Evolutionary conservation across 2,329 filamentous ascomycete genomes (phyloP).

Genomic region (Fusarium pilosicola): DNA sequence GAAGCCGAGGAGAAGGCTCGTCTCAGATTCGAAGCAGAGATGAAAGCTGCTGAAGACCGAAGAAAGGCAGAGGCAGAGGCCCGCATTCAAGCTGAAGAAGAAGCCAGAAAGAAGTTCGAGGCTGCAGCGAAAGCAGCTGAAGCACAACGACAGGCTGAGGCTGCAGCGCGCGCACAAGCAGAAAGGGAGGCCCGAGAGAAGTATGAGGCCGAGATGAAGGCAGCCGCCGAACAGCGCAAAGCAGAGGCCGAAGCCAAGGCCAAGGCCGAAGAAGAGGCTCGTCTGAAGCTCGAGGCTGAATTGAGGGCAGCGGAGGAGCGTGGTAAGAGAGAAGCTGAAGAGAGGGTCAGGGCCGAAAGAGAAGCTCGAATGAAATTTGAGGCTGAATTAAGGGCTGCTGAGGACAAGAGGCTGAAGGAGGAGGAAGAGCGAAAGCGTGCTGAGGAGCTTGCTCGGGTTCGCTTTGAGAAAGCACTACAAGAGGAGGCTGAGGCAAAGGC

Average conservation of each 20-base stretch:
- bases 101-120: constrained; percentile 58
- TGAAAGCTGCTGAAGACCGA: constrained; percentile 55
- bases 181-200: constrained; percentile 57
- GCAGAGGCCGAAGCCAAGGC: constrained; percentile 59
- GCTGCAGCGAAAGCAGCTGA: constrained; percentile 54
- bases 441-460: constrained; percentile 58
- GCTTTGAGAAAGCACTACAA: constrained; percentile 55
- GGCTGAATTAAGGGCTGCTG: constrained; percentile 55
- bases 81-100: constrained; percentile 56
- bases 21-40: constrained; percentile 58
- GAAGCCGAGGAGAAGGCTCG: constrained; percentile 58
- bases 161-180: constrained; percentile 30
- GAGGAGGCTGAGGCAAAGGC: constrained; percentile 55
- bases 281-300: constrained; percentile 59
- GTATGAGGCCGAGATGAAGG: constrained; percentile 57
- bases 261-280: constrained; percentile 57
- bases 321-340: constrained; percentile 59
- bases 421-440: constrained; percentile 54
- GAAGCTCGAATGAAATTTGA: constrained; percentile 53
- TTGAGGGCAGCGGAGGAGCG: constrained; percentile 56
- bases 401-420: constrained; percentile 54
- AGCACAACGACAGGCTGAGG: constrained; percentile 32
- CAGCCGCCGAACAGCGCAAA: constrained; percentile 57
- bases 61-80: constrained; percentile 60
- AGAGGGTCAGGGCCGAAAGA: constrained; percentile 53